Evolutionary conservation across 164 flowering plant species (phyloP).

Genomic region (Aristolochia californica): DNA sequence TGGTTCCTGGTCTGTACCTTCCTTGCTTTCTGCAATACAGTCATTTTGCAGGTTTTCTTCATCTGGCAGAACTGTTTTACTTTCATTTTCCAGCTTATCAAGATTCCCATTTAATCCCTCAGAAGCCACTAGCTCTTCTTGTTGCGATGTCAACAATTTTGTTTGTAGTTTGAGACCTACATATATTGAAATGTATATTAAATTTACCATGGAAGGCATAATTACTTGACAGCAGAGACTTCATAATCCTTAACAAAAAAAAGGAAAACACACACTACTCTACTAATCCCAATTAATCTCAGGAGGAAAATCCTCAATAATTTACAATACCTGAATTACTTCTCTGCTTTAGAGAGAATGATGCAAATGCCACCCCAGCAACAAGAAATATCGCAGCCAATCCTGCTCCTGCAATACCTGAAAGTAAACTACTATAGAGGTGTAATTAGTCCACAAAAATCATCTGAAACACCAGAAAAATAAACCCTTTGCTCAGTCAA

Average conservation of each 20-base stretch:
- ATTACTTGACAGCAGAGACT: too few relatives aligned
- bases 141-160: slow-evolving; percentile 48
- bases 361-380: slow-evolving; percentile 59
- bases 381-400: slow-evolving; percentile 57
- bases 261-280: too few relatives aligned
- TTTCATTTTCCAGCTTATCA: slow-evolving; percentile 18
- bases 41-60: slow-evolving; percentile 15
- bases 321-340: too few relatives aligned
- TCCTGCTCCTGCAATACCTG: slow-evolving; percentile 72
- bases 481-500: background rate
- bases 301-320: too few relatives aligned
- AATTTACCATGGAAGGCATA: too few relatives aligned
- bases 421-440: slow-evolving; percentile 42
- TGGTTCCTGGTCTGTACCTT: slow-evolving; percentile 38
- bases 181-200: background rate
- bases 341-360: slow-evolving; percentile 1
- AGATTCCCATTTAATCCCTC: slow-evolving; percentile 19
- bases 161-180: slow-evolving; percentile 47
- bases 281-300: too few relatives aligned
- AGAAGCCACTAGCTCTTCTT: slow-evolving; percentile 31
- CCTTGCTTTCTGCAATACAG: slow-evolving; percentile 19
- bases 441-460: slow-evolving; percentile 37
- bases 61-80: slow-evolving; percentile 8
- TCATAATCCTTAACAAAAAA: too few relatives aligned
- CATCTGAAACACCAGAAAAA: background rate